These are phyloP conservation scores for Corymbia maculata DNA, from an alignment of 345 rosid genomes.

Conservation along the genomic window DNA sequence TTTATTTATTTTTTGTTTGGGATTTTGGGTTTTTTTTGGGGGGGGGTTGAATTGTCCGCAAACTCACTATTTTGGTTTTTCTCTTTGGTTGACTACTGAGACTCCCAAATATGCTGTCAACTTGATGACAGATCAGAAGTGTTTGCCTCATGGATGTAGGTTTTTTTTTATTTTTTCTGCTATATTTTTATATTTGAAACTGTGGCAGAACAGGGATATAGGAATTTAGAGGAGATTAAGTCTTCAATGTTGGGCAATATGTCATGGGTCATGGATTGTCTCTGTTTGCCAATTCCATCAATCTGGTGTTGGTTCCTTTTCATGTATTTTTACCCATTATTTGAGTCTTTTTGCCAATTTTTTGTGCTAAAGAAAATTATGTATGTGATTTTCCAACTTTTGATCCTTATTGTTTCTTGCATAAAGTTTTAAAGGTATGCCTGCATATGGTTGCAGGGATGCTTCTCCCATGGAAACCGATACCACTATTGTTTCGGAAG, in stretches of 20 bases:
- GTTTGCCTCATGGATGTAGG: neutral
- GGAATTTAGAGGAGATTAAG: neutral
- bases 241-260: neutral
- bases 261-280: neutral
- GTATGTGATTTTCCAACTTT: neutral
- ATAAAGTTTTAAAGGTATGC: neutral
- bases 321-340: neutral
- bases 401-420: neutral
- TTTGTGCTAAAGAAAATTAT: neutral
- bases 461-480: neutral
- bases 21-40: neutral
- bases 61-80: neutral
- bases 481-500: neutral
- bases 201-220: neutral
- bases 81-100: neutral
- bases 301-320: neutral
- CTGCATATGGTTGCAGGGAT: neutral
- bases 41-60: neutral
- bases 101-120: neutral
- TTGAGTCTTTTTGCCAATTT: neutral
- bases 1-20: neutral
- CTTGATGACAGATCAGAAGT: neutral
- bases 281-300: neutral
- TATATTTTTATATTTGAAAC: neutral
- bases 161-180: neutral